Percentiles rank a stretch among this genome's conserved stretches.
These are phyloP conservation scores for Geotrichum candidum DNA, from an alignment of 1,139 yeast genomes.

Conservation along the genomic window DNA sequence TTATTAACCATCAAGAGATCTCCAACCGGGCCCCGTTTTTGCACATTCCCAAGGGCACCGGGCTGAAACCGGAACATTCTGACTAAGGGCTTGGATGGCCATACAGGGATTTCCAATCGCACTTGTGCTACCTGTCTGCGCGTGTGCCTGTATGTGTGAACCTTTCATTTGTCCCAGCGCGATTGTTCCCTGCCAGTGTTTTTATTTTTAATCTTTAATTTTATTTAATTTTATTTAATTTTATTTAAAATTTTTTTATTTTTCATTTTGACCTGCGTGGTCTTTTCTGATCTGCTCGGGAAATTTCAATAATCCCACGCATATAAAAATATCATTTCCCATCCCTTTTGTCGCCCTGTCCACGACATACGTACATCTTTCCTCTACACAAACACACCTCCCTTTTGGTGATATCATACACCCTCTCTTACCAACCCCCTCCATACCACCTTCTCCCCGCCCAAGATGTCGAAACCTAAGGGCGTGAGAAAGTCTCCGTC, in stretches of 20 bases:
- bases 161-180: too few species aligned
- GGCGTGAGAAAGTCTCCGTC: not conserved
- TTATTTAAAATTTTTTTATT: not conserved
- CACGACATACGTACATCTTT: not conserved
- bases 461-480: not conserved
- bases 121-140: too few species aligned
- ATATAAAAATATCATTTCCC: not conserved
- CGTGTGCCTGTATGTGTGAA: too few species aligned
- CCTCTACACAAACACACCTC: not conserved
- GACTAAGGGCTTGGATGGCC: too few species aligned
- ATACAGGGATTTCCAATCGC: too few species aligned
- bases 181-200: too few species aligned
- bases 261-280: not conserved
- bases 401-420: not conserved
- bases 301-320: not conserved
- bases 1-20: too few species aligned
- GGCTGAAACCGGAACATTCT: too few species aligned
- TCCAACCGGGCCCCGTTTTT: too few species aligned
- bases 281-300: not conserved
- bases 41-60: too few species aligned
- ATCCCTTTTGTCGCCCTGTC: not conserved
- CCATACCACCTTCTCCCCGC: not conserved
- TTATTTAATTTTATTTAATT: not conserved
- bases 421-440: not conserved
- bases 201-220: not conserved